phyloP scores from a whole-genome alignment of 306 rosid genomes.

The Quercus suber region DNA sequence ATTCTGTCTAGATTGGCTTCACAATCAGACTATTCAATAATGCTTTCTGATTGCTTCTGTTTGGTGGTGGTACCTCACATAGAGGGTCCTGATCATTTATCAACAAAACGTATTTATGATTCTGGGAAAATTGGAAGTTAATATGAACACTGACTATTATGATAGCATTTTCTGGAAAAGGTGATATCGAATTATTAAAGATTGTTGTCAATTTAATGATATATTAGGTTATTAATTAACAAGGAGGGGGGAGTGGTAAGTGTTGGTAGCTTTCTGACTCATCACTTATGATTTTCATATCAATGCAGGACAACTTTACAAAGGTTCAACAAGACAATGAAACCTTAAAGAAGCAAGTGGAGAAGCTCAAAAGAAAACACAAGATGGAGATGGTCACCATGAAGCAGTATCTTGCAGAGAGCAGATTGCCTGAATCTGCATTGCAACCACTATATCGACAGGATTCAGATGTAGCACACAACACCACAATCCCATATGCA shows the following conservation, averaged over 20 bases:
- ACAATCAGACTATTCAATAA: too few relatives aligned
- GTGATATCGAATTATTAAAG: too few relatives aligned
- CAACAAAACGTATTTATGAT: too few relatives aligned
- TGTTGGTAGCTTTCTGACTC: background rate
- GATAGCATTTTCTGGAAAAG: too few relatives aligned
- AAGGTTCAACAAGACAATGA: slow-evolving; percentile 68
- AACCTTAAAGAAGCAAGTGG: slow-evolving; percentile 76
- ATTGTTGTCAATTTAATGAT: too few relatives aligned
- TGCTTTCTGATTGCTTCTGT: background rate
- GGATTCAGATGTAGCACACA: slow-evolving; percentile 43
- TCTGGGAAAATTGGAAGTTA: too few relatives aligned
- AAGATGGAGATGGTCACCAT: slow-evolving; percentile 92
- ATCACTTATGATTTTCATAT: slow-evolving; percentile 3
- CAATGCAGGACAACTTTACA: slow-evolving; percentile 60
- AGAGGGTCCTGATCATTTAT: too few relatives aligned
- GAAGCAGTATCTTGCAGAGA: slow-evolving; percentile 91
- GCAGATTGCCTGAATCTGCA: slow-evolving; percentile 86
- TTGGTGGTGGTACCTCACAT: too few relatives aligned
- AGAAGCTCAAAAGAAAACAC: slow-evolving; percentile 81
- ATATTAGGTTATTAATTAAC: too few relatives aligned
- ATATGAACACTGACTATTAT: too few relatives aligned
- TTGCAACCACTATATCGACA: slow-evolving; percentile 56
- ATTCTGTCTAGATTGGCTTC: too few relatives aligned
- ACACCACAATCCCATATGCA: slow-evolving; percentile 30
- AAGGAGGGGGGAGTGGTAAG: background rate